These are phyloP conservation scores for Nigrospora sphaerica DNA, from an alignment of 2,329 filamentous ascomycete genomes.

Conservation along the genomic window DNA sequence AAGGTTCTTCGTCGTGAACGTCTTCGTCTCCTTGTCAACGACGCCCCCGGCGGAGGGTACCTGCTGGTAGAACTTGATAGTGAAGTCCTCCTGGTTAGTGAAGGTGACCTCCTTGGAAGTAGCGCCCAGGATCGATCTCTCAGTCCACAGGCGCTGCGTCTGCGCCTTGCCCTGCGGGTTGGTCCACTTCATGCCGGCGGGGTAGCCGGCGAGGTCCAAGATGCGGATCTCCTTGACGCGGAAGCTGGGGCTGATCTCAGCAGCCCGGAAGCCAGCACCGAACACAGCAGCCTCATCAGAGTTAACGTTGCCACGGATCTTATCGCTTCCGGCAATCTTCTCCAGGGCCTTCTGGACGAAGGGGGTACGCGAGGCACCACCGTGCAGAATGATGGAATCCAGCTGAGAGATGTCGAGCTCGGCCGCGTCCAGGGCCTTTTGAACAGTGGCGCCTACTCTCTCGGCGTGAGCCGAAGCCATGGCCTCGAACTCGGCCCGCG, in stretches of 20 bases:
- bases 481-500: conserved; percentile 72
- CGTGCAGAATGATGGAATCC: conserved; percentile 87
- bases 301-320: conserved; percentile 91
- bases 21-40: conserved; percentile 53
- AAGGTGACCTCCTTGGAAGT: conserved; percentile 80
- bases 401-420: conserved; percentile 68
- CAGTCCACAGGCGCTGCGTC: conserved; percentile 76
- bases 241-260: conserved; percentile 88
- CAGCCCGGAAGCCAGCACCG: conserved; percentile 89
- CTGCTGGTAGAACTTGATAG: conserved; percentile 72
- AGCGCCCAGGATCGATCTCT: conserved; percentile 66
- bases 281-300: conserved; percentile 95
- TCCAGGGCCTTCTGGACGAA: conserved; percentile 91
- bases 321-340: conserved; percentile 63
- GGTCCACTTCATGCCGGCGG: conserved; percentile 69
- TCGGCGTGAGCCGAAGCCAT: conserved; percentile 62
- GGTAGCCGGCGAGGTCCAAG: conserved; percentile 68
- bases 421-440: conserved; percentile 67
- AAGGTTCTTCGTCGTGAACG: conserved; percentile 74
- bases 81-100: conserved; percentile 74
- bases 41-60: conserved; percentile 39
- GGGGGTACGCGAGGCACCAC: conserved; percentile 82
- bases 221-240: conserved; percentile 93
- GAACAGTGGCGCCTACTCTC: conserved; percentile 62
- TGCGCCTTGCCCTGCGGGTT: conserved; percentile 61